Evolutionary conservation across 108 stramenopile species (phyloP), one percentile per base, ranked within the genome.

Genomic region (Cyclotella baltica): DNA sequence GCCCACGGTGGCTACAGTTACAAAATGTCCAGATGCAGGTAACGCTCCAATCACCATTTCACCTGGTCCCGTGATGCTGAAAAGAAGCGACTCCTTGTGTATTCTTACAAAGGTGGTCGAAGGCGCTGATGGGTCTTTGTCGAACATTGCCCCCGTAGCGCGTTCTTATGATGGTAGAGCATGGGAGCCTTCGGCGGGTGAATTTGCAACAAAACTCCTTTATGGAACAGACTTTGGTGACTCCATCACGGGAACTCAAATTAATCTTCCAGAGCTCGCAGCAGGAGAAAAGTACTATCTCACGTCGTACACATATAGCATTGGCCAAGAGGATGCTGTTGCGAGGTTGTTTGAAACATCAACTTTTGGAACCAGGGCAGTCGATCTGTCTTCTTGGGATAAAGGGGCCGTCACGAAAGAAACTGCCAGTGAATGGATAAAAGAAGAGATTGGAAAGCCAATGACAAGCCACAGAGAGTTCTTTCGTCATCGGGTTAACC

Each of bases 171-270:
- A 84, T 52, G 81, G 81, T 18, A 34, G 72, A 38, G 70, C 65
- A 19, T 87, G 86, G 86, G 86, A 87, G 73, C 74, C 47, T 27
- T 70, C 78, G 16, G 69, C 80, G 6, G 83, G 83, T 30, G 83
- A 76, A 38, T 82, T 82, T 72, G 81, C 81, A 4, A 63, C 59
- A 31, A 20, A 46, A n/a, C 47, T 83, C 31, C 58, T 82, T 4
- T 70, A 72, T 25, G 75, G 67, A 8, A n/a, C 58, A 71, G 69
- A 66, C 6, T 72, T 82, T 37, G 74, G 64, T 2, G 65, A 82
- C 57, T 80, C 62, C 52, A 48, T 36, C 59, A n/a, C n/a, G 30
- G 83, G 83, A 37, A 74, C 78, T 52, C 74, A 76, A 30, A 66
- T 82, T 56, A 61, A 51, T 75, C 65, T 83, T 15, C 83, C 83